Percentiles rank a stretch among this genome's conserved stretches.
Evolutionary conservation across 768 basidiomycete species (phyloP).

Genomic region (Trametes maxima): DNA sequence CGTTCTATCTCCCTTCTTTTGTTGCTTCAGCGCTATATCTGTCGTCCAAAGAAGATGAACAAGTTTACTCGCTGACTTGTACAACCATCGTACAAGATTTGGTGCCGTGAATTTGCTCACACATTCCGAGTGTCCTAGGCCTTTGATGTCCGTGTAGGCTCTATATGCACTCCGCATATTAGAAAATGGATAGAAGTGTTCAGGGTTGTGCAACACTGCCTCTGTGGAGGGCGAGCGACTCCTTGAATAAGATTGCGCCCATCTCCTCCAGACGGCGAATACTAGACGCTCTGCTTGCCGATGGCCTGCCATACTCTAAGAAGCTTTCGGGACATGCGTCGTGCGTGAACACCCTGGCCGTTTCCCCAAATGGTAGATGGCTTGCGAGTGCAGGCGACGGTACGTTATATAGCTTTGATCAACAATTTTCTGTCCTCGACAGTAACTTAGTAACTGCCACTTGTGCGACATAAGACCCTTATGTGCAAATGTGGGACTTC

Average conservation of each 20-base stretch:
- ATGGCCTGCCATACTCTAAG: slow-evolving; percentile 32
- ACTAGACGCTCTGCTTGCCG: slow-evolving; percentile 5
- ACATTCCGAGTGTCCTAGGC: no score
- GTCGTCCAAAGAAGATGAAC: no score
- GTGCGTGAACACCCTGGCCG: slow-evolving; percentile 41
- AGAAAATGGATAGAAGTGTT: no score
- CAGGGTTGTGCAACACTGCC: neutral
- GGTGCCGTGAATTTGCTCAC: no score
- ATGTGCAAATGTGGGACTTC: slow-evolving; percentile 40
- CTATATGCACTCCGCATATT: no score
- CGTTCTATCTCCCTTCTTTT: no score
- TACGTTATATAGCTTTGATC: slow-evolving; percentile 7
- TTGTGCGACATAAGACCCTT: slow-evolving; percentile 29
- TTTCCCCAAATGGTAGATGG: slow-evolving; percentile 41
- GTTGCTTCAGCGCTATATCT: no score
- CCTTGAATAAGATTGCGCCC: neutral
- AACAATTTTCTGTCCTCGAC: neutral
- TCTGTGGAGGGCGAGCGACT: neutral
- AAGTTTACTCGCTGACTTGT: no score
- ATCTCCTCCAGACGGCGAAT: neutral
- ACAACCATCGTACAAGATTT: no score
- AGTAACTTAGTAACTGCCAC: neutral
- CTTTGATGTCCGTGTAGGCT: no score
- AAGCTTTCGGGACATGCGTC: slow-evolving; percentile 38
- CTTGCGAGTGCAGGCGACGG: slow-evolving; percentile 44